Conservation (phyloP, 257 asterid genomes). For the Perilla frutescens region DNA sequence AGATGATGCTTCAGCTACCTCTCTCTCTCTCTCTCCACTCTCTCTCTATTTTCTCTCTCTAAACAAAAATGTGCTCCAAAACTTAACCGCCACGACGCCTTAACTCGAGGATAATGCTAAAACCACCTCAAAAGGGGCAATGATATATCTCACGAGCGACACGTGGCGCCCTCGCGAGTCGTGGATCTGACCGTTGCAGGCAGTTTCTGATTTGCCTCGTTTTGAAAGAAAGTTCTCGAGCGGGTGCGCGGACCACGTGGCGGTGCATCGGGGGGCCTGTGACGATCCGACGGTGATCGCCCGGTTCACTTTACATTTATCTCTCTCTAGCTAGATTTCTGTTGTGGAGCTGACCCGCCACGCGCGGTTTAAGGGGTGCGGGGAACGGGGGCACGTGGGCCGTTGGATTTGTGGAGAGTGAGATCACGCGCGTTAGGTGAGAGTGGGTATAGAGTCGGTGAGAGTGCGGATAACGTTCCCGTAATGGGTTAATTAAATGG, state of each 20-base stretch:
- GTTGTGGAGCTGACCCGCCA: not conserved
- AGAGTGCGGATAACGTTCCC: constrained; percentile 58
- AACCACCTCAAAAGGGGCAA: constrained; percentile 39
- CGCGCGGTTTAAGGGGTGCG: not conserved
- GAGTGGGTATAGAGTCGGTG: constrained; percentile 24
- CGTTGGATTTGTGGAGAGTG: constrained; percentile 9
- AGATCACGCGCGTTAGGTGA: not conserved
- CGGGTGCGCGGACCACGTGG: constrained; percentile 45
- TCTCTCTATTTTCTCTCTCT: constrained; percentile 41
- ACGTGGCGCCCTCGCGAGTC: constrained; percentile 46
- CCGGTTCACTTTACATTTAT: constrained; percentile 30
- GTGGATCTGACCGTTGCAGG: constrained; percentile 44
- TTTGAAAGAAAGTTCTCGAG: constrained; percentile 38
- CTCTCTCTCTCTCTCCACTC: constrained; percentile 18
- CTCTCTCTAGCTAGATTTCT: constrained; percentile 23
- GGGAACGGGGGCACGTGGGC: not conserved
- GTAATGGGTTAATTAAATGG: constrained; percentile 47
- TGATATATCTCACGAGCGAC: constrained; percentile 21
- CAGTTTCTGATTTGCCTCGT: constrained; percentile 42
- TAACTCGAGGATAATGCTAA: constrained; percentile 39
- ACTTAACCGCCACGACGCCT: constrained; percentile 53
- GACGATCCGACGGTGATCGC: constrained; percentile 36
- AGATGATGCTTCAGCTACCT: constrained; percentile 32
- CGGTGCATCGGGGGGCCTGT: constrained; percentile 26
- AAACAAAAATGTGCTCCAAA: constrained; percentile 40